Evolutionary conservation across 495 filamentous ascomycete species (phyloP), one percentile per base, ranked within the genome.

Genomic region (Pyrenopolyporus hunteri): DNA sequence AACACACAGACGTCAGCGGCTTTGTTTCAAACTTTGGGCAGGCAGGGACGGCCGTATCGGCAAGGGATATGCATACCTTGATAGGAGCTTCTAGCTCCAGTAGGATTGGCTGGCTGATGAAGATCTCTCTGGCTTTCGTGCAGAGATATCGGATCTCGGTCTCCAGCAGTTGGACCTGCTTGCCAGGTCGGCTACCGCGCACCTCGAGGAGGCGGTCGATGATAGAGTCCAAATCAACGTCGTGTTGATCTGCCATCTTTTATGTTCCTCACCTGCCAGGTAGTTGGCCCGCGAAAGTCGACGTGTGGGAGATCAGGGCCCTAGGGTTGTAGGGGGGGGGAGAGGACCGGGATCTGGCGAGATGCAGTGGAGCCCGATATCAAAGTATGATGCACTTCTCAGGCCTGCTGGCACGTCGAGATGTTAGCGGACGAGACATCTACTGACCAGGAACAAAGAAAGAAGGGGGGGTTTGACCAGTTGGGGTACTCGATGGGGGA

Each of bases 211-310:
- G 85, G 78, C 94, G 85, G 76, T 98, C 94, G 77, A 98, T 98
- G 83, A 98, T 96, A 67, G 94, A 97, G 75, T 98, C 95, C 79
- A 98, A 83, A 80, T 98, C 95, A 76, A 98, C 93, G 75, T 98
- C 94, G 74, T 89, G 87, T 77, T 92, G 85, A 79, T 98, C 95
- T 79, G 95, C 93, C 94, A 98, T 98, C 71, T 71, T n/a, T n/a
- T 71, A 67, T 57, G 58, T 63, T 78, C 71, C 70, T 78, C 70
- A 71, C 74, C 74, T 72, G 73, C 72, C 75, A 72, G 68, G 65
- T 65, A 69, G 67, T 72, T 73, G 72, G 75, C 75, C 67, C 64
- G 59, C 67, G 58, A 64, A 62, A 57, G 37, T 70, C 31, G 56
- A 39, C 11, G 43, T 67, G 56, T 57, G 52, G 25, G 67, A 62